phyloP scores from a whole-genome alignment of 345 rosid species.

The Camelina laxa region DNA sequence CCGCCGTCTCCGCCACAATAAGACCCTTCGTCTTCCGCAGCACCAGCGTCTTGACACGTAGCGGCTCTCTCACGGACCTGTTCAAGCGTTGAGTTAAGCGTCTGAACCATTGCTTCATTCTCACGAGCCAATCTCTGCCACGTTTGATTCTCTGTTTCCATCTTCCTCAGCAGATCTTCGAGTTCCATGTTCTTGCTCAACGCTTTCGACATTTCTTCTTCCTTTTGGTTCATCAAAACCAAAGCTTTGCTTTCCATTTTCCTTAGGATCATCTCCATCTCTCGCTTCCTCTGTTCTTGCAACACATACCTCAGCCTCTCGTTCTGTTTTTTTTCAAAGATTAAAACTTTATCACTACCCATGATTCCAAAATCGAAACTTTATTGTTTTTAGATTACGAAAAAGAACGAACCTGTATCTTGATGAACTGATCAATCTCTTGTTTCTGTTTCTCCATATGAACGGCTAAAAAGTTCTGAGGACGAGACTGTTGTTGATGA shows the following conservation, averaged over 20 bases:
- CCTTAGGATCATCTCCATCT: slow-evolving; percentile 45
- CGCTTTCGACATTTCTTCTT: slow-evolving; percentile 64
- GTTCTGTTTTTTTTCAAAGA: slow-evolving; percentile 44
- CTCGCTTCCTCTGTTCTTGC: slow-evolving; percentile 66
- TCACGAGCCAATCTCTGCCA: slow-evolving; percentile 70
- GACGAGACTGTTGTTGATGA: slow-evolving; percentile 19
- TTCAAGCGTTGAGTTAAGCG: slow-evolving; percentile 57
- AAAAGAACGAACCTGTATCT: slow-evolving; percentile 61
- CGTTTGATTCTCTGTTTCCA: slow-evolving; percentile 60
- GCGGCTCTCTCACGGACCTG: slow-evolving; percentile 52
- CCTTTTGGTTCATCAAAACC: slow-evolving; percentile 55
- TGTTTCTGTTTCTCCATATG: slow-evolving; percentile 58
- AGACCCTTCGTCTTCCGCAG: slow-evolving; percentile 59
- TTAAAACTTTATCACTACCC: slow-evolving; percentile 3
- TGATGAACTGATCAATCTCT: slow-evolving; percentile 65
- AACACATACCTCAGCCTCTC: slow-evolving; percentile 57
- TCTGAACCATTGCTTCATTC: slow-evolving; percentile 57
- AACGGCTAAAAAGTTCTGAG: slow-evolving; percentile 37
- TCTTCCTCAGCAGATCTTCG: slow-evolving; percentile 54
- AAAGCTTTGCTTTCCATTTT: slow-evolving; percentile 51
- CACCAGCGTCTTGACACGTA: slow-evolving; percentile 44
- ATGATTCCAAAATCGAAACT: background rate
- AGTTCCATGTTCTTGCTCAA: slow-evolving; percentile 59
- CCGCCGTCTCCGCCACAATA: slow-evolving; percentile 41
- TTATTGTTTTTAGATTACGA: background rate